Base-by-base conservation (phyloP, 208 protist species). In the Leishmania gerbilli region DNA sequence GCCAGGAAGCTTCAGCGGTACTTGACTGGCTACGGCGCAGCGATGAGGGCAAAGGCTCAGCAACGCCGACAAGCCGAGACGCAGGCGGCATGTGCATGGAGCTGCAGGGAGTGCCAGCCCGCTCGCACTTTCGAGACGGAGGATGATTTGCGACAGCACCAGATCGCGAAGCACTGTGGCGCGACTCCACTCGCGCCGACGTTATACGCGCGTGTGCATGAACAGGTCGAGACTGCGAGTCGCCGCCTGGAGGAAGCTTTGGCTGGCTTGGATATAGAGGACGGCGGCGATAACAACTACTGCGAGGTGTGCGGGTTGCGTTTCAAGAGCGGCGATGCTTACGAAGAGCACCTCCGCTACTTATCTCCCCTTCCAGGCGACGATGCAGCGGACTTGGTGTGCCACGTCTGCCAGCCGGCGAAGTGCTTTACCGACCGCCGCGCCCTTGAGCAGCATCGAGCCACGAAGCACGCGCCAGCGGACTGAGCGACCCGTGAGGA, bases 1-100 rank as follows among this genome's bases (percentile, higher is more conserved):
- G 60, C 74, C 64, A 84, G 81, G 51, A 92, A 92, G 81, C 53
- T 87, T 11, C 40, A 84, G 78, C 87, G 89, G 51, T 92, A 86
- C 74, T 53, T 86, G 2, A 27, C 76, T 7, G 87, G 87, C 27
- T 85, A 84, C 62, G 84, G 83, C 15, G 72, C 78, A 0, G 80
- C 79, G 45, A 86, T 79, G 78, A 64, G 67, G 40, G 68, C 45
- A 24, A 80, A 79, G 37, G 68, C 55, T 9, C 49, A 47, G 1
- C 74, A 76, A 6, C 76, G 64, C 40, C 34, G 37, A 4, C 47
- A 17, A 19, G 72, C 37, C 1, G 24, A 42, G 13, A 19, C 71
- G 3, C 15, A 34, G 19, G 11, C 13, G n/a, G 40, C 47, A 11
- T 37, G 51, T 17, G 2, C 49, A 4, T 86, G 75, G 71, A 13